Evolutionary conservation across 2,329 filamentous ascomycete genomes (phyloP).

Genomic region (Colletotrichum sp.): DNA sequence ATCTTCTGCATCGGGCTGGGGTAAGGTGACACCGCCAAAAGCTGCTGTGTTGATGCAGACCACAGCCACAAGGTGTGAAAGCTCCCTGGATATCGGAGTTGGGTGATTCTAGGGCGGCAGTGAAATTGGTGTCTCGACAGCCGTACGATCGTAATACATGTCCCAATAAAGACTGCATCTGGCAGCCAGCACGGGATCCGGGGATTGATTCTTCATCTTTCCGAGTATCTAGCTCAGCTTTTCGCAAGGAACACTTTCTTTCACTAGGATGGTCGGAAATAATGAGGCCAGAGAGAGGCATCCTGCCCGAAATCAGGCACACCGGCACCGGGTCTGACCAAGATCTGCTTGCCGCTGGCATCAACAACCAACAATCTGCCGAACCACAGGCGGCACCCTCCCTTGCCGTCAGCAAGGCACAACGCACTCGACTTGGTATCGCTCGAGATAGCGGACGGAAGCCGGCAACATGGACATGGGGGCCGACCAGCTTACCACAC

Average conservation of each 20-base stretch:
- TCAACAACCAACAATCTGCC: not conserved
- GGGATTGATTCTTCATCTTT: not conserved
- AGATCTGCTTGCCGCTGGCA: not conserved
- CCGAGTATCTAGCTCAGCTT: not conserved
- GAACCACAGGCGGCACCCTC: not conserved
- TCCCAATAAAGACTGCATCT: not conserved
- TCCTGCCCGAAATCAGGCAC: not conserved
- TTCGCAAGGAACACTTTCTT: not conserved
- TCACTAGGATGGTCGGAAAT: not conserved
- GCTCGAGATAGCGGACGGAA: not conserved
- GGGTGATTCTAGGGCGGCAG: constrained; percentile 3
- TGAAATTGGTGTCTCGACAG: constrained; percentile 14
- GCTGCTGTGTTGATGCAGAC: not conserved
- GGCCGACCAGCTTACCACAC: not conserved
- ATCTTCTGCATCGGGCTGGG: constrained; percentile 11
- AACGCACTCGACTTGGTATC: not conserved
- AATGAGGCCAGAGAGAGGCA: not conserved
- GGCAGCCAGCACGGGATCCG: not conserved
- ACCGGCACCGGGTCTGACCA: not conserved
- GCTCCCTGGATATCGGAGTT: not conserved
- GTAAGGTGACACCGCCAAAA: not conserved
- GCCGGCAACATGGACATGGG: not conserved
- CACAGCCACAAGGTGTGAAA: not conserved
- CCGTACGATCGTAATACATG: not conserved
- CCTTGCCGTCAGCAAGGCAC: not conserved